Evolutionary conservation across 331 rosid genomes (phyloP).

Genomic region (Acacia concinna): DNA sequence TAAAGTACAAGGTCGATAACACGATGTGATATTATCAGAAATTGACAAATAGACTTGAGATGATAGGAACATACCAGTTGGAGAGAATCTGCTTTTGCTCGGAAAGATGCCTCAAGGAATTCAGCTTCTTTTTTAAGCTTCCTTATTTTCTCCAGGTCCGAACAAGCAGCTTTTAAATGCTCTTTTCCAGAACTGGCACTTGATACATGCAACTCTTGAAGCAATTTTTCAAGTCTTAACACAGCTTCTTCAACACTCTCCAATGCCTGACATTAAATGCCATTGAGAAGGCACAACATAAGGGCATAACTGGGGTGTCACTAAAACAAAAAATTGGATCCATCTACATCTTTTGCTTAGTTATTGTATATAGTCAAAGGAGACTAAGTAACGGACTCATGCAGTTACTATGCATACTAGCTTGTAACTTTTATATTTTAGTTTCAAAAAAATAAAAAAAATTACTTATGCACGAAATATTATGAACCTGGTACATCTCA

Average conservation of each 20-base stretch:
- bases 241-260: slow-evolving; percentile 91
- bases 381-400: not conserved
- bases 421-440: not conserved
- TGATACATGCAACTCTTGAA: slow-evolving; percentile 85
- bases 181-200: slow-evolving; percentile 84
- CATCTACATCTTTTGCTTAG: not conserved
- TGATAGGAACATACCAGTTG: slow-evolving; percentile 54
- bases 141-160: slow-evolving; percentile 95
- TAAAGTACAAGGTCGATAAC: slow-evolving; percentile 14
- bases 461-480: not conserved
- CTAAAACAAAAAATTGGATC: slow-evolving; percentile 20
- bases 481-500: not conserved
- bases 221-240: slow-evolving; percentile 80
- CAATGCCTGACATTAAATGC: slow-evolving; percentile 66
- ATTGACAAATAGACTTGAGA: slow-evolving; percentile 19
- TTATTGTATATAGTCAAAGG: not conserved
- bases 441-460: not conserved
- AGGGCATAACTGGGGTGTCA: not conserved
- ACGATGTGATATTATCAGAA: slow-evolving; percentile 10
- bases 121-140: slow-evolving; percentile 97
- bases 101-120: slow-evolving; percentile 91
- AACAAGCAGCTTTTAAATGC: slow-evolving; percentile 95
- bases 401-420: not conserved
- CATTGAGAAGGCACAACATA: slow-evolving; percentile 38
- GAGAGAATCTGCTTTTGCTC: slow-evolving; percentile 92